Percentiles rank a stretch among this genome's conserved stretches.
These are phyloP conservation scores for Teratosphaeria pseudoeucalypti DNA, from an alignment of 2,329 filamentous ascomycete species.

Conservation along the genomic window DNA sequence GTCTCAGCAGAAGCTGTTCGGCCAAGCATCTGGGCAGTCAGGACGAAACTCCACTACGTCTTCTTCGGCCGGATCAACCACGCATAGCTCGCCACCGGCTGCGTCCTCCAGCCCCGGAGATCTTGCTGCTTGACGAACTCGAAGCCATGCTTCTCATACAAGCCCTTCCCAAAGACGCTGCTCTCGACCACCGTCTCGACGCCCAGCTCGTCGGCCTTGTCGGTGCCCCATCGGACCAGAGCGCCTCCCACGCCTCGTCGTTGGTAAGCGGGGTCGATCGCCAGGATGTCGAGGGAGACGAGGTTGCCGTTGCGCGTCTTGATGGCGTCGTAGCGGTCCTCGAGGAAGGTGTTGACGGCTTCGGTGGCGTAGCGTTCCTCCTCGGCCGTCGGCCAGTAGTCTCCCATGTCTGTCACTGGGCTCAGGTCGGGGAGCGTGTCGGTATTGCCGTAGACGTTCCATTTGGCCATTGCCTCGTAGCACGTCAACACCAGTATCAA, in stretches of 20 bases:
- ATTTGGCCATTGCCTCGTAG: conserved; percentile 20
- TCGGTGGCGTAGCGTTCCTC: conserved; percentile 12
- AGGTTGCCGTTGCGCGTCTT: conserved; percentile 16
- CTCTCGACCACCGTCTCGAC: conserved; percentile 23
- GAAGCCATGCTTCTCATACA: conserved; percentile 25
- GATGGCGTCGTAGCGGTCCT: conserved; percentile 14
- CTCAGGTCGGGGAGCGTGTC: conserved; percentile 5
- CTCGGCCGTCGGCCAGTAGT: conserved; percentile 14
- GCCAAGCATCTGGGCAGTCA: too few species aligned
- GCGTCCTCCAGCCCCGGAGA: conserved; percentile 7
- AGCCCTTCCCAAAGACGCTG: conserved; percentile 16
- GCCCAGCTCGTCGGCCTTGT: conserved; percentile 19
- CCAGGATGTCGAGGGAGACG: conserved; percentile 19
- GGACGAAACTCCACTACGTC: background rate
- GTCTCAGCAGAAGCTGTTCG: too few species aligned
- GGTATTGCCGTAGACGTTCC: conserved; percentile 17
- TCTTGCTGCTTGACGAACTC: conserved; percentile 17
- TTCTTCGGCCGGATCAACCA: conserved; percentile 20
- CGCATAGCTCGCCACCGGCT: conserved; percentile 13
- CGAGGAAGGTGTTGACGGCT: conserved; percentile 13
- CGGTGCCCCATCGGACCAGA: conserved; percentile 20
- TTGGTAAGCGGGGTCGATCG: conserved; percentile 22
- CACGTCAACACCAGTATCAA: background rate
- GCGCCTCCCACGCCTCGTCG: conserved; percentile 16
- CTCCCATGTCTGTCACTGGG: conserved; percentile 3